phyloP scores from a whole-genome alignment of 2,329 filamentous ascomycete species.

The Cercospora sojina region DNA sequence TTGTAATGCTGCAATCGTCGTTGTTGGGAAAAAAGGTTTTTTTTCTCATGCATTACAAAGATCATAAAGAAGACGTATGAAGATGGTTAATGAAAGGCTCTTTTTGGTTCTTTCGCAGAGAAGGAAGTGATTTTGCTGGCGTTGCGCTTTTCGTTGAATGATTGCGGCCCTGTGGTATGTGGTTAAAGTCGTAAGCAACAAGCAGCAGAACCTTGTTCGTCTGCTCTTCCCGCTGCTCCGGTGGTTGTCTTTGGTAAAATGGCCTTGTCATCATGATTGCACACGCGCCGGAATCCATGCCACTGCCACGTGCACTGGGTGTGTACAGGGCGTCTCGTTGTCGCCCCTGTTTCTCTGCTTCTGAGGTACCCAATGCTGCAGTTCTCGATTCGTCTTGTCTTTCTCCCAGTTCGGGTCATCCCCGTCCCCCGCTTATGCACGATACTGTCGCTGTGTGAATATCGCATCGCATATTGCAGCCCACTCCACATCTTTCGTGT shows the following conservation, averaged over 20 bases:
- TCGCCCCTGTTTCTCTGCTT: not conserved
- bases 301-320: not conserved
- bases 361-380: not conserved
- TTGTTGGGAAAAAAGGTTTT: not conserved
- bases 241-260: not conserved
- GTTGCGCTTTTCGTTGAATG: not conserved
- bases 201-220: not conserved
- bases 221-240: not conserved
- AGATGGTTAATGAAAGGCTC: not conserved
- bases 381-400: not conserved
- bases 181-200: not conserved
- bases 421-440: not conserved
- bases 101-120: not conserved
- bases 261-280: not conserved
- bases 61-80: not conserved
- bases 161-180: not conserved
- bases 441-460: not conserved
- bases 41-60: not conserved
- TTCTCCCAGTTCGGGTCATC: not conserved
- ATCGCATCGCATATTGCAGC: not conserved
- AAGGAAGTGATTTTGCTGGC: not conserved
- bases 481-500: conserved; percentile 9
- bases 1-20: not conserved
- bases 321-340: not conserved
- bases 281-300: not conserved